Evolutionary conservation across 208 protist genomes (phyloP).

Genomic region (Wallacemonas sp.): DNA sequence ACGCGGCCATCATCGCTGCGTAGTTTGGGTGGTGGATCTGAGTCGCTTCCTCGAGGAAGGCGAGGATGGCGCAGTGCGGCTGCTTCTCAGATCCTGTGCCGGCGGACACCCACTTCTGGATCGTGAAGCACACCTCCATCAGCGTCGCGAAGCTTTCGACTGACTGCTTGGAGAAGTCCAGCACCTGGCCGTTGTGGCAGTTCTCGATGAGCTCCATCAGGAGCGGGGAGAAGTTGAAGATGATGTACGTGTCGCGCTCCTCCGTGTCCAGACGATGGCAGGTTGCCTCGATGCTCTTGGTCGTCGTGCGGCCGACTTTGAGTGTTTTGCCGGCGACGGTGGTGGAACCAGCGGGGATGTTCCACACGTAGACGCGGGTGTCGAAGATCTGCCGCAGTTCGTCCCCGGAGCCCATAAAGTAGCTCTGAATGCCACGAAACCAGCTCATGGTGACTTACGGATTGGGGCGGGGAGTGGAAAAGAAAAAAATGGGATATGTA

Average conservation of each 20-base stretch:
- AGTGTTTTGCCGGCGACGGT: slow-evolving; percentile 42
- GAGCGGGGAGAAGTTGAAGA: slow-evolving; percentile 85
- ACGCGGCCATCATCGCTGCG: slow-evolving; percentile 75
- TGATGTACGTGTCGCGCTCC: slow-evolving; percentile 58
- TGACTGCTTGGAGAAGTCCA: slow-evolving; percentile 78
- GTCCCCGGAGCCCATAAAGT: slow-evolving; percentile 26
- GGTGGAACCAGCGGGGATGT: slow-evolving; percentile 62
- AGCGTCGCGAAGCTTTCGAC: slow-evolving; percentile 68
- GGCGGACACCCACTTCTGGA: slow-evolving; percentile 61
- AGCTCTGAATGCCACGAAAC: slow-evolving; percentile 38
- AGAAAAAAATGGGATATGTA: slow-evolving; percentile 4
- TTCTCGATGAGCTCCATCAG: slow-evolving; percentile 68
- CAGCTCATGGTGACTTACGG: slow-evolving; percentile 35
- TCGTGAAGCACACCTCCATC: slow-evolving; percentile 77
- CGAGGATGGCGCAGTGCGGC: slow-evolving; percentile 58
- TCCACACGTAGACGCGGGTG: slow-evolving; percentile 78
- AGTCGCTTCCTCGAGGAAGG: slow-evolving; percentile 66
- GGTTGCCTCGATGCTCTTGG: slow-evolving; percentile 47
- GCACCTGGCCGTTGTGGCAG: slow-evolving; percentile 55
- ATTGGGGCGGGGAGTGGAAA: not conserved
- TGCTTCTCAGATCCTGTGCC: slow-evolving; percentile 11
- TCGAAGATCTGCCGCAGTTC: slow-evolving; percentile 56
- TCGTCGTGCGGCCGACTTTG: slow-evolving; percentile 39
- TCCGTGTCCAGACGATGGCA: slow-evolving; percentile 50
- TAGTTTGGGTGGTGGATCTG: slow-evolving; percentile 64